Evolutionary conservation across 352 stramenopile genomes (phyloP).

Genomic region (Phytophthora syringae): DNA sequence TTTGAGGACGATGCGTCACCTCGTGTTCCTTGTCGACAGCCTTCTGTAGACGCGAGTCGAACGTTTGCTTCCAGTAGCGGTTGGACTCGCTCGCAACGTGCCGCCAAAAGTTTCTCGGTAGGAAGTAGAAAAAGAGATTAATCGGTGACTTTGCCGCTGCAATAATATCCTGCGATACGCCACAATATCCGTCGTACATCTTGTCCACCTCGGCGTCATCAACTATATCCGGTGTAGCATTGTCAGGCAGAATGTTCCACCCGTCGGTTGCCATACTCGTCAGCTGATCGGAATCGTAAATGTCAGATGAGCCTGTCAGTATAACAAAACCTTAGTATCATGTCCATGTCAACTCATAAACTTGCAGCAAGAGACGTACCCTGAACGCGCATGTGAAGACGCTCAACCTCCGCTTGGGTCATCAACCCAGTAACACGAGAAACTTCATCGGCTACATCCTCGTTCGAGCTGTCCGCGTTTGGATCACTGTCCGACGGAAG

Average conservation of each 20-base stretch:
- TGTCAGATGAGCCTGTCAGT: slow-evolving; percentile 1
- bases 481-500: no score
- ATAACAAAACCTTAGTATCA: neutral
- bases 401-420: neutral
- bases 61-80: slow-evolving; percentile 6
- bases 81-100: slow-evolving; percentile 5
- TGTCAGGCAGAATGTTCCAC: neutral
- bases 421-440: neutral
- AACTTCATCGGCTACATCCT: neutral
- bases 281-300: neutral
- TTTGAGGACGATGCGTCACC: neutral
- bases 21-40: neutral
- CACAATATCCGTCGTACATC: slow-evolving; percentile 8
- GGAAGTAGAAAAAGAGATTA: slow-evolving; percentile 16
- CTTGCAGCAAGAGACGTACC: neutral
- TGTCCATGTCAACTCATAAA: neutral
- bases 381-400: neutral
- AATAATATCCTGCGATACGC: neutral
- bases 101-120: slow-evolving; percentile 17
- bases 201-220: neutral
- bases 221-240: neutral
- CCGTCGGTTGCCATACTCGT: neutral
- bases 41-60: neutral
- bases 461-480: no score
- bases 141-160: neutral